Conservation (phyloP, 2,329 filamentous ascomycete genomes). For the Paraconiothyrium sp. region DNA sequence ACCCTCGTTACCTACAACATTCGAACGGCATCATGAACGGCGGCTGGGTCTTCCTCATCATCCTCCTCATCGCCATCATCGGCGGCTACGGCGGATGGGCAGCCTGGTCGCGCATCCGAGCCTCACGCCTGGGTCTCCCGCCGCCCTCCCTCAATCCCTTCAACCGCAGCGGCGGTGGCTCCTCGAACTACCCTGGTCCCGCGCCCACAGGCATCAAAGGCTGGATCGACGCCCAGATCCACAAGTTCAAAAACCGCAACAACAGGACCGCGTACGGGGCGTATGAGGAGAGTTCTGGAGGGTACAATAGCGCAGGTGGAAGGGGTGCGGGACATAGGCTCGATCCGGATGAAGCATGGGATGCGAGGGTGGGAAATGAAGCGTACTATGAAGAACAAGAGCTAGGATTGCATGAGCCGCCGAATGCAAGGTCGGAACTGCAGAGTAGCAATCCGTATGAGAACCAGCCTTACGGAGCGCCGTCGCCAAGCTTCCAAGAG, state of each 20-base stretch:
- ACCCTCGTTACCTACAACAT: conserved; percentile 10
- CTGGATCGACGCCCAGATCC: conserved; percentile 76
- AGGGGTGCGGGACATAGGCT: conserved; percentile 65
- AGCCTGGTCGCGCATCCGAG: conserved; percentile 75
- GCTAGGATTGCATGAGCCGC: conserved; percentile 64
- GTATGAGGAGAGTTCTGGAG: conserved; percentile 71
- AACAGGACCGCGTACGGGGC: conserved; percentile 74
- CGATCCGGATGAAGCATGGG: conserved; percentile 88
- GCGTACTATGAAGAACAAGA: conserved; percentile 83
- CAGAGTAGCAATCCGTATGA: conserved; percentile 44
- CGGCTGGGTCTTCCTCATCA: conserved; percentile 71
- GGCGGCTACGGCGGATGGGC: conserved; percentile 74
- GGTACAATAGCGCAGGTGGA: conserved; percentile 50
- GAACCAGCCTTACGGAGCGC: conserved; percentile 34
- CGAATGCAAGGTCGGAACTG: conserved; percentile 14
- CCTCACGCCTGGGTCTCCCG: conserved; percentile 77
- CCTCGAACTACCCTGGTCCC: conserved; percentile 62
- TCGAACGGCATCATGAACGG: conserved; percentile 47
- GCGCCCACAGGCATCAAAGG: conserved; percentile 71
- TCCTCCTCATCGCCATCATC: conserved; percentile 71
- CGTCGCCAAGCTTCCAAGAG: conserved; percentile 37
- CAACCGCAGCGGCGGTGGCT: conserved; percentile 45
- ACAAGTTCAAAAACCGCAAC: conserved; percentile 71
- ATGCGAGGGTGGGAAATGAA: conserved; percentile 79
- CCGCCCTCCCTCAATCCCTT: conserved; percentile 78